Percentiles rank a stretch among this genome's conserved stretches.
Evolutionary conservation across 202 grass and related monocot species (phyloP).

Genomic region (Cymbopogon flexuosus): DNA sequence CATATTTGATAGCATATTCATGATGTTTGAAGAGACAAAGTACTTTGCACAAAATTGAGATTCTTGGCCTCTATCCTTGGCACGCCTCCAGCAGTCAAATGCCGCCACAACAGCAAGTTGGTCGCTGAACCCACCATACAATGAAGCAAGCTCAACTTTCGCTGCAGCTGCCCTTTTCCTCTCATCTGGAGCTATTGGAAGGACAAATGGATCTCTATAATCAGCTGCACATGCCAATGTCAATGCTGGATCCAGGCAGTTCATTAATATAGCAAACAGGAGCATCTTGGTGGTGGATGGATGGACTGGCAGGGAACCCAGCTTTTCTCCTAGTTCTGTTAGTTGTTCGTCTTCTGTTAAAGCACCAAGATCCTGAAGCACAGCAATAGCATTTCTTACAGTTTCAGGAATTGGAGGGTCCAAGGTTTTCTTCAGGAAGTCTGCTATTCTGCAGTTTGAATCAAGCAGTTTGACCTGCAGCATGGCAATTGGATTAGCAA

Average conservation of each 20-base stretch:
- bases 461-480: slow-evolving; percentile 83
- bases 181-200: slow-evolving; percentile 60
- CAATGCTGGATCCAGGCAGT: slow-evolving; percentile 87
- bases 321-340: slow-evolving; percentile 76
- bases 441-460: slow-evolving; percentile 58
- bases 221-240: slow-evolving; percentile 82
- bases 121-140: slow-evolving; percentile 91
- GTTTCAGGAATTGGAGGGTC: slow-evolving; percentile 78
- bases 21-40: slow-evolving; percentile 73
- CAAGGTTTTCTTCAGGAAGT: slow-evolving; percentile 88
- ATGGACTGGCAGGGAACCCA: slow-evolving; percentile 86
- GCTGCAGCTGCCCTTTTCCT: slow-evolving; percentile 58
- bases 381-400: slow-evolving; percentile 66
- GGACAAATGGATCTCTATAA: slow-evolving; percentile 74
- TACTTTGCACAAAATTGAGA: slow-evolving; percentile 71
- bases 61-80: slow-evolving; percentile 74
- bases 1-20: slow-evolving; percentile 85
- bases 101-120: slow-evolving; percentile 85
- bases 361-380: slow-evolving; percentile 79
- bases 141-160: slow-evolving; percentile 80
- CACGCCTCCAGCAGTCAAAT: slow-evolving; percentile 80
- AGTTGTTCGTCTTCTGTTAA: slow-evolving; percentile 72
- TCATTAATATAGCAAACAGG: slow-evolving; percentile 87
- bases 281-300: slow-evolving; percentile 96
- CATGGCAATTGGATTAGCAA: slow-evolving; percentile 5